Conservation (phyloP, 1,284 basidiomycete genomes). For the Ganoderma sinense region DNA sequence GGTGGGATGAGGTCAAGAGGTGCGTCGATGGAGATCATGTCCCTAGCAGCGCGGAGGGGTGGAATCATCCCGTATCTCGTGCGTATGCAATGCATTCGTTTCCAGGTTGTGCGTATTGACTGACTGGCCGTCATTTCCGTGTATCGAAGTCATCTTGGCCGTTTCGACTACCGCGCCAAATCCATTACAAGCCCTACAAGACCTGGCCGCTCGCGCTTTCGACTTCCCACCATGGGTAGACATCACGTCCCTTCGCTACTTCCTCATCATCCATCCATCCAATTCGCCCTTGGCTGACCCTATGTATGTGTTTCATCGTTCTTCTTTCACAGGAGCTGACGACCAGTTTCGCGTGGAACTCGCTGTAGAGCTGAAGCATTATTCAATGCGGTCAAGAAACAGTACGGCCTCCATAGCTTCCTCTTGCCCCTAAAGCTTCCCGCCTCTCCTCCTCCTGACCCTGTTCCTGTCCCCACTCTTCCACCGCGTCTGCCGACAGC, state of each 20-base stretch:
- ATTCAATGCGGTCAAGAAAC: conserved; percentile 84
- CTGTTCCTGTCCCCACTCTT: conserved; percentile 68
- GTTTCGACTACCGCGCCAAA: conserved; percentile 81
- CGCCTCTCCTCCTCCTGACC: conserved; percentile 58
- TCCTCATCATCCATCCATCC: conserved; percentile 76
- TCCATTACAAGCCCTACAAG: conserved; percentile 77
- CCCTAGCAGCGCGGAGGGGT: conserved; percentile 73
- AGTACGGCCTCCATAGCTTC: conserved; percentile 78
- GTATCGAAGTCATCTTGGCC: conserved; percentile 69
- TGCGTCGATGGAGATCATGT: conserved; percentile 80
- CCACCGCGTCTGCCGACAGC: conserved; percentile 72
- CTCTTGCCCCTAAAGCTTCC: conserved; percentile 70
- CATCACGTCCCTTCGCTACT: conserved; percentile 69
- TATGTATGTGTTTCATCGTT: conserved; percentile 64
- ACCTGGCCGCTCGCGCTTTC: conserved; percentile 66
- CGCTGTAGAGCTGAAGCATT: conserved; percentile 69
- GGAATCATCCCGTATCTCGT: conserved; percentile 87
- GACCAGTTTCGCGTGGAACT: not conserved
- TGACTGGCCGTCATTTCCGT: not conserved
- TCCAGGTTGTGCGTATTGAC: not conserved
- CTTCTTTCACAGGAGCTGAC: not conserved
- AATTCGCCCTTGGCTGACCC: conserved; percentile 76
- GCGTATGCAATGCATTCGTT: conserved; percentile 38
- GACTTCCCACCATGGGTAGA: conserved; percentile 85
- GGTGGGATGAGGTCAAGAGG: conserved; percentile 83